Percentiles rank a stretch among this genome's conserved stretches.
Evolutionary conservation across 2,329 filamentous ascomycete species (phyloP).

Genomic region (Purpureocillium lavendulum): DNA sequence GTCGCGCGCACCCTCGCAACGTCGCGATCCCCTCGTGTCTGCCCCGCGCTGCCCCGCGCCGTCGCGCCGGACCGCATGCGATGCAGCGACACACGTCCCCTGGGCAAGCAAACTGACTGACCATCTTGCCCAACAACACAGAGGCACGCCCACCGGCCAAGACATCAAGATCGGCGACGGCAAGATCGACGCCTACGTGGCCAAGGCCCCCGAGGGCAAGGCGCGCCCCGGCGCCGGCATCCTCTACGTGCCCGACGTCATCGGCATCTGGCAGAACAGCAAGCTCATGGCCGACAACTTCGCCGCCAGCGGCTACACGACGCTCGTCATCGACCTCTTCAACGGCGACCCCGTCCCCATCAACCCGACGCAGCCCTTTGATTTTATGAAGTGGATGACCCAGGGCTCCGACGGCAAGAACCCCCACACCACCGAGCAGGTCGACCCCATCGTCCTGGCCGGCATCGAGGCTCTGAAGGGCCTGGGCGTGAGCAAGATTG

Average conservation of each 20-base stretch:
- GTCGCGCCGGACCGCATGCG: no score
- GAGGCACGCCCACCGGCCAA: constrained; percentile 39
- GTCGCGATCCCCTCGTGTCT: no score
- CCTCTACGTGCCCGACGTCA: constrained; percentile 28
- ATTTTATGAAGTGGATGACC: constrained; percentile 24
- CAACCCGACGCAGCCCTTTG: constrained; percentile 16
- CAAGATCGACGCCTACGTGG: constrained; percentile 41
- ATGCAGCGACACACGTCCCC: background rate
- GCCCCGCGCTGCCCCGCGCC: no score
- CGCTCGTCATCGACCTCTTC: constrained; percentile 28
- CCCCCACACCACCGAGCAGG: constrained; percentile 24
- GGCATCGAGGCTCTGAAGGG: constrained; percentile 46
- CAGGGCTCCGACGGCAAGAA: constrained; percentile 38
- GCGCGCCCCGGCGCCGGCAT: constrained; percentile 20
- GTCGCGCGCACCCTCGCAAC: no score
- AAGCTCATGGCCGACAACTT: constrained; percentile 31
- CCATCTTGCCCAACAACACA: constrained; percentile 18
- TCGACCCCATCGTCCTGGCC: constrained; percentile 25
- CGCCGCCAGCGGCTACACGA: constrained; percentile 29
- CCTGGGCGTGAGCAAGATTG: constrained; percentile 44
- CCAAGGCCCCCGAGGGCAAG: constrained; percentile 27
- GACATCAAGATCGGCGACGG: constrained; percentile 30
- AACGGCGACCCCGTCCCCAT: constrained; percentile 23
- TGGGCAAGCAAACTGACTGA: background rate
- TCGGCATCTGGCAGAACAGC: constrained; percentile 30